Base-by-base conservation (phyloP, 495 filamentous ascomycete genomes). In the Neurospora cerealis region DNA sequence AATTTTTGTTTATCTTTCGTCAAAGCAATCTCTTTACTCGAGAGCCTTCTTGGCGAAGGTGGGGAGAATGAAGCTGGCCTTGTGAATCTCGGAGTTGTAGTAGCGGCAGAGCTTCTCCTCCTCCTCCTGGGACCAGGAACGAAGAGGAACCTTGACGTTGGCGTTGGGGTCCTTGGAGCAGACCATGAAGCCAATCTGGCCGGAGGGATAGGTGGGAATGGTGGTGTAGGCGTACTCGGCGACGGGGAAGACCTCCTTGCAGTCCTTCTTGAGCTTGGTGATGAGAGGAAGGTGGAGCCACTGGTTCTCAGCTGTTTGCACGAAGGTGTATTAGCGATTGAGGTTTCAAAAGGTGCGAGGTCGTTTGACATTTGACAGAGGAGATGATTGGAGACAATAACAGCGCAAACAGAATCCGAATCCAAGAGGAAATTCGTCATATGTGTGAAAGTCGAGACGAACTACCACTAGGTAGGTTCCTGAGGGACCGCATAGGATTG, bases 151-250 rank as follows among this genome's bases (percentile, higher is more conserved):
- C 79, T 86, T 91, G 73, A 98, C 89, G 84, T 99, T 89, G 80
- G 91, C 89, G 76, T 81, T 88, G 77, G 89, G 86, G 80, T 98
- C 96, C 89, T 98, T 98, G 90, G 87, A 92, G 90, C 96, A 98
- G 76, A 99, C 93, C 94, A 98, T 97, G 90, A 98, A 99, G 82
- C 96, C 96, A 81, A 99, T 99, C 87, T 98, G 95, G 82, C 96
- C 96, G 73, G 93, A 96, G 73, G 96, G 96, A 88, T 99, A 99
- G 80, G 96, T 99, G 73, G 96, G 96, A 85, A 98, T 99, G 79
- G 95, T 98, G 77, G 96, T 98, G 90, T 97, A 99, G 76, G 93
- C 96, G 88, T 98, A 99, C 85, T 98, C 96, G 82, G 91, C 96
- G 73, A 91, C 91, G 70, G 96, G 95, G 90, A 99, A 99, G 83